Evolutionary conservation across 306 rosid species (phyloP), one percentile per base, ranked within the genome.

Genomic region (Quillaja saponaria): DNA sequence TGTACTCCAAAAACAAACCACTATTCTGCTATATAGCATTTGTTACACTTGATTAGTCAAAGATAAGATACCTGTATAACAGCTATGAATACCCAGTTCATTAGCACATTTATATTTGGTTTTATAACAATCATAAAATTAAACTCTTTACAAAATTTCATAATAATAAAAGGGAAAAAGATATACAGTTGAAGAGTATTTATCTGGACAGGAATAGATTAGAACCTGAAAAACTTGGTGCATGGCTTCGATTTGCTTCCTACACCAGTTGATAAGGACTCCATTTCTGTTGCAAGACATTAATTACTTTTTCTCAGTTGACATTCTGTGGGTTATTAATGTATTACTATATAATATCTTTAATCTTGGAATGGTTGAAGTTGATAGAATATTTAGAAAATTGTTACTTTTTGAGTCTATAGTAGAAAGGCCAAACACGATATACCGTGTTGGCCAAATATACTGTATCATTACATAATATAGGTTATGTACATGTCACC

Each of bases 221-320:
- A 78, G 83, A 84, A 91, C 98, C 98, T 91, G 98, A 88, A 91
- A 91, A 91, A 91, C 81, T 91, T 91, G 98, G 96, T 91, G 95
- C 98, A 91, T 77, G 98, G 98, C 98, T 88, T 91, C 90, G 98
- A 91, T 91, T 91, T 91, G 98, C 96, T 88, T 85, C 97, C 97
- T 91, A 91, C 95, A 91, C 92, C 96, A 79, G 74, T 77, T 79
- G 94, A 75, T 66, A 87, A 78, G 76, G 84, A 79, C 79, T 91
- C 95, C 96, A 71, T 19, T 86, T 91, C 98, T 91, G 98, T 91
- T 84, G 57, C 88, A 91, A 82, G 81, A 81, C 86, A 88, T 91
- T 91, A 76, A 82, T 84, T 88, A 77, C 82, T 65, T 68, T 63
- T 75, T 77, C 81, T 91, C 84, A 78, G 97, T 87, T 85, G 63